Evolutionary conservation across 805 yeast species (phyloP), one percentile per base, ranked within the genome.

Genomic region (Ogataea angusta): DNA sequence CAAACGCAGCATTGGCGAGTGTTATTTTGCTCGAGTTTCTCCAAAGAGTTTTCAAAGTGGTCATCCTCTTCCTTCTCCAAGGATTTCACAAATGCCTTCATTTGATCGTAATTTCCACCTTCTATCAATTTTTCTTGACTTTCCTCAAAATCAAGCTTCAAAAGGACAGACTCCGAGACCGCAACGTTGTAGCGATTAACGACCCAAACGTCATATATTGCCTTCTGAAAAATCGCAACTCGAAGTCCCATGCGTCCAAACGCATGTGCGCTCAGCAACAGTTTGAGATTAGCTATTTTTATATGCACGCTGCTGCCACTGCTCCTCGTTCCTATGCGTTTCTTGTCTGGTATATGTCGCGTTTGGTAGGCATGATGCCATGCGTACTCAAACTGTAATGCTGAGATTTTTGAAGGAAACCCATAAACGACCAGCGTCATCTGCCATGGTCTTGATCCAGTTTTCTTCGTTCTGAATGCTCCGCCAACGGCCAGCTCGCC

Each of bases 331-430:
- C 58, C 66, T 9, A 76, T 56, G 37, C 82, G 59, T 9, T 57
- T 56, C 3, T 56, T 60, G 0, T 49, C 47, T 2, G 60, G 54
- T 3, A 85, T 76, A 53, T 78, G 86, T 27, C 88, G 65, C 0
- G 95, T 81, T 37, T 67, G 69, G 46, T 80, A 69, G 1, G 81
- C 67, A 58, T 85, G 93, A 51, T 86, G 95, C 77, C 85, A 82
- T 1, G 95, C 90, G 60, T 84, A 89, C 53, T 87, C 95, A 60
- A 86, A 86, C 59, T 80, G 90, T 37, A 87, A 61, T 0, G 95
- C 95, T 3, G 81, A 62, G 3, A 80, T 68, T 45, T 76, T 78
- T 6, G 79, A 76, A 0, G 87, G 87, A 54, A 87, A 86, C 2
- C 90, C 89, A 52, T 82, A 68, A 0, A 87, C 83, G 2, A 80